These are phyloP conservation scores for Coemansia sp. DNA, from an alignment of 192 early-diverging fungal species.

Conservation along the genomic window DNA sequence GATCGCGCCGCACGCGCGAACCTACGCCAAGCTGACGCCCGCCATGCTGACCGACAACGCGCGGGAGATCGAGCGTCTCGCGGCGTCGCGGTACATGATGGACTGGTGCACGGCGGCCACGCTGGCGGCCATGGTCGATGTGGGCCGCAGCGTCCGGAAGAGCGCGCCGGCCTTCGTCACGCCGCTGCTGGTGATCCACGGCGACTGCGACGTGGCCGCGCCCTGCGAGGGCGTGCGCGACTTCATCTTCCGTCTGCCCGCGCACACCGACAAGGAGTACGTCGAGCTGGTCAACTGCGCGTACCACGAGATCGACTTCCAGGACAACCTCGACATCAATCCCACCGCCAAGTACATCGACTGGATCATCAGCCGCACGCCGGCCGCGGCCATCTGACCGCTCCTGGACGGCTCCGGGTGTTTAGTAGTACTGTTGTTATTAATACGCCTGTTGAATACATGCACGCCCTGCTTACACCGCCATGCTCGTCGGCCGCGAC, in stretches of 20 bases:
- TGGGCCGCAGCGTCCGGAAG: not conserved
- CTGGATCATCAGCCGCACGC: slow-evolving; percentile 19
- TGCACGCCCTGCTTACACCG: not conserved
- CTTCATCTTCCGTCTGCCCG: slow-evolving; percentile 34
- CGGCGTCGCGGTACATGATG: slow-evolving; percentile 24
- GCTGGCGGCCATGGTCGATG: slow-evolving; percentile 22
- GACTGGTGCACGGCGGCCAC: slow-evolving; percentile 33
- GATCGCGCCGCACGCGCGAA: slow-evolving; percentile 33
- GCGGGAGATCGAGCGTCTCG: slow-evolving; percentile 24
- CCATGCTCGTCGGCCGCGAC: slow-evolving; percentile 20
- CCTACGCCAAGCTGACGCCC: slow-evolving; percentile 19
- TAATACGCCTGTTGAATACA: not conserved
- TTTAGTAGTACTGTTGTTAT: not conserved
- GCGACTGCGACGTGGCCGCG: slow-evolving; percentile 38
- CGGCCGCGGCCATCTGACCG: no score
- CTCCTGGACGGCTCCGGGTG: not conserved
- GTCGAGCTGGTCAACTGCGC: slow-evolving; percentile 18
- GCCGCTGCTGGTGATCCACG: slow-evolving; percentile 48
- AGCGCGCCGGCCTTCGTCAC: slow-evolving; percentile 19
- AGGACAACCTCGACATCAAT: slow-evolving; percentile 33
- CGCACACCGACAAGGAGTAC: slow-evolving; percentile 45
- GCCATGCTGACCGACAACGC: slow-evolving; percentile 44
- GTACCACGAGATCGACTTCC: slow-evolving; percentile 54
- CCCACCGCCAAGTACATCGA: slow-evolving; percentile 28
- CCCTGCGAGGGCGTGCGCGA: slow-evolving; percentile 26